phyloP scores from a whole-genome alignment of 23 red algal species.

The Rhodosorus marinus region DNA sequence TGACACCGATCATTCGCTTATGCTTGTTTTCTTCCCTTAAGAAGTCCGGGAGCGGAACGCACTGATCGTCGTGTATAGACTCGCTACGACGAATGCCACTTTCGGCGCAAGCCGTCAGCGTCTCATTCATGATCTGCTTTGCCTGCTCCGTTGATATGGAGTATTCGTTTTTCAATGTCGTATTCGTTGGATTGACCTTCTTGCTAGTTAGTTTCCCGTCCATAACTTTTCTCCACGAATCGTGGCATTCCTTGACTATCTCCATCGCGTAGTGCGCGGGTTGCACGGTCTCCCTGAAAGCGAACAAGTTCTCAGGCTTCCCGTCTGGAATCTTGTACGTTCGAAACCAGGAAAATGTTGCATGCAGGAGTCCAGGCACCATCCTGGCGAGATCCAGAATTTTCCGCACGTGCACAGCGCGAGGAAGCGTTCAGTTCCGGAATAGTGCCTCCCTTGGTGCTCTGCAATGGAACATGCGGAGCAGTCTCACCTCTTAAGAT shows the following conservation, averaged over 20 bases:
- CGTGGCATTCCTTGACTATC: conserved; percentile 83
- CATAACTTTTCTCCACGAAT: conserved; percentile 70
- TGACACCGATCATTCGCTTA: conserved; percentile 73
- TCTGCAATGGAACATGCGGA: no score
- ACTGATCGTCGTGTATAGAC: conserved; percentile 17
- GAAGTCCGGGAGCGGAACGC: conserved; percentile 38
- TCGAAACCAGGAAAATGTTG: conserved; percentile 96
- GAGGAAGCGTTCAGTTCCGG: no score
- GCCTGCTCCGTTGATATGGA: conserved; percentile 4
- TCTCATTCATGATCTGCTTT: conserved; percentile 20
- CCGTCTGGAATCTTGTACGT: conserved; percentile 95
- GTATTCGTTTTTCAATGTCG: conserved; percentile 33
- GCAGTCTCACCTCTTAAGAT: no score
- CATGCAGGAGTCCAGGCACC: conserved; percentile 76
- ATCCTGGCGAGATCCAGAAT: conserved; percentile 61
- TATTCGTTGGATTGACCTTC: conserved; percentile 70
- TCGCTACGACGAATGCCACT: conserved; percentile 1
- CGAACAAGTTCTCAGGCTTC: conserved; percentile 81
- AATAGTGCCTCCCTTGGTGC: no score
- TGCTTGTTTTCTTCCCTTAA: conserved; percentile 1
- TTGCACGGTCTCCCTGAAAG: conserved; percentile 87
- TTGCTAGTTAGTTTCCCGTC: conserved; percentile 48
- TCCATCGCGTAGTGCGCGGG: conserved; percentile 55
- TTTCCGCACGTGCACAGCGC: no score
- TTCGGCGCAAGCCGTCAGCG: conserved; percentile 21